Conservation (phyloP, 225 moss, liverwort and hornwort genomes). For the Straminergon stramineum region DNA sequence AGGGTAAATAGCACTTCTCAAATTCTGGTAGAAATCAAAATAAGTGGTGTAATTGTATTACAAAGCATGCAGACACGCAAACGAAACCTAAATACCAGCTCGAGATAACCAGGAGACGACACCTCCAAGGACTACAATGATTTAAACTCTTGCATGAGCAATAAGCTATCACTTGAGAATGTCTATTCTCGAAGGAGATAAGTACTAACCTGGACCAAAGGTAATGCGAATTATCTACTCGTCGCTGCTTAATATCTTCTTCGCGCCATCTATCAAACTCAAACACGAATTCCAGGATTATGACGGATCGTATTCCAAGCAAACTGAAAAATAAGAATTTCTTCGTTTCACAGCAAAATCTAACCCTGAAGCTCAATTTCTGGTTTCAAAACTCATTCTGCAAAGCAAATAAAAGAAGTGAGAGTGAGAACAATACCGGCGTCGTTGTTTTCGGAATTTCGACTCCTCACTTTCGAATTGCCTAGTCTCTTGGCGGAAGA, state of each 20-base stretch:
- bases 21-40: background rate
- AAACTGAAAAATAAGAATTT: background rate
- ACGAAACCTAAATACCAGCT: background rate
- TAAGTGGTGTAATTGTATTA: background rate
- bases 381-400: background rate
- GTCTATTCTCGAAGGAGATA: background rate
- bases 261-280: constrained; percentile 35
- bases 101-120: background rate
- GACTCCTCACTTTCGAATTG: constrained; percentile 12
- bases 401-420: background rate
- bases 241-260: constrained; percentile 42
- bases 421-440: background rate
- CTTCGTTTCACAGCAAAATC: background rate
- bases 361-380: background rate
- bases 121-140: background rate
- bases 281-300: background rate
- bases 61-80: background rate
- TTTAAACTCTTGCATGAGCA: background rate
- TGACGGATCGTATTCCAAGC: background rate
- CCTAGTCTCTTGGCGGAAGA: constrained; percentile 25
- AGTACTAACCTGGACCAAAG: constrained; percentile 46
- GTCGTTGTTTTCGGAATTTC: constrained; percentile 16
- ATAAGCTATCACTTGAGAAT: background rate
- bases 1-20: background rate
- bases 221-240: constrained; percentile 48